Evolutionary conservation across 257 asterid genomes (phyloP).

Genomic region (Solanum medicagineum): DNA sequence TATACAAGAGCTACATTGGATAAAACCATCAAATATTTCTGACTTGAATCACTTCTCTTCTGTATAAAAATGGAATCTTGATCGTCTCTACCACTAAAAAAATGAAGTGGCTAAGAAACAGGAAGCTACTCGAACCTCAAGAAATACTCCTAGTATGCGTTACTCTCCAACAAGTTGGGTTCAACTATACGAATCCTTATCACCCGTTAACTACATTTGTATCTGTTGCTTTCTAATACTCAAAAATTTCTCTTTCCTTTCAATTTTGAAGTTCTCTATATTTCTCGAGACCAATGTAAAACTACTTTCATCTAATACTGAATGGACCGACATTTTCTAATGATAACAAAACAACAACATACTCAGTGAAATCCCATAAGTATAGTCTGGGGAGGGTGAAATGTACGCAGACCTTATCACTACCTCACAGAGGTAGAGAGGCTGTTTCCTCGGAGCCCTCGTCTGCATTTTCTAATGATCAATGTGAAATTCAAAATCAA

Average conservation of each 20-base stretch:
- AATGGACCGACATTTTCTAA: neutral
- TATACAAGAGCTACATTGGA: neutral
- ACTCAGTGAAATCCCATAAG: too few species aligned
- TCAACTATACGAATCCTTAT: neutral
- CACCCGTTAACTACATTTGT: neutral
- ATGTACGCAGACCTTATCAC: too few species aligned
- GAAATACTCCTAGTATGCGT: neutral
- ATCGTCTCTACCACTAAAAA: neutral
- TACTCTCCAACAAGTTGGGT: neutral
- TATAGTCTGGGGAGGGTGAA: too few species aligned
- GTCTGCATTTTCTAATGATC: neutral
- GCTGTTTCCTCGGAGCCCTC: too few species aligned
- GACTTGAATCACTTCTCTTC: neutral
- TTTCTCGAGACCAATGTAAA: neutral
- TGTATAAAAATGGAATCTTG: neutral
- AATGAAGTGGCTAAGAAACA: neutral
- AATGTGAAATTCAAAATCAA: neutral
- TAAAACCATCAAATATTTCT: neutral
- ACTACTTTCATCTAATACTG: neutral
- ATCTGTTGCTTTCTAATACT: neutral
- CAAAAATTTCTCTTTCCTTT: neutral
- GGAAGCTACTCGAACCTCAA: neutral
- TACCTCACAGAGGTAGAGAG: too few species aligned
- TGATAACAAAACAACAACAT: neutral
- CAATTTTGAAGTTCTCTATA: neutral